These are phyloP conservation scores for Peniophora sp. DNA, from an alignment of 1,284 basidiomycete species.

Conservation along the genomic window DNA sequence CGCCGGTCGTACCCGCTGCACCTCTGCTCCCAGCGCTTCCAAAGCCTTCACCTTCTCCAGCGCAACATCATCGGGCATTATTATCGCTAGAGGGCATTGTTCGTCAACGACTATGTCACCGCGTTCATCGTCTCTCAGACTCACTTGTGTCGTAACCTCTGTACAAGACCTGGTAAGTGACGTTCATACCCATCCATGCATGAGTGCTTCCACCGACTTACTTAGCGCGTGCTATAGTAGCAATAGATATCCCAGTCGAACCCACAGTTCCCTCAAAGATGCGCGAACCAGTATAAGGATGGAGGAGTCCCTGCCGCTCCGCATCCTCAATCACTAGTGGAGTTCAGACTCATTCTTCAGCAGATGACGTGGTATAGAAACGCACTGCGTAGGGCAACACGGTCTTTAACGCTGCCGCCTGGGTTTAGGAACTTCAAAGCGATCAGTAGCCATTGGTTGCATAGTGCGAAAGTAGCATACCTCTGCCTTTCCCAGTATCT, in stretches of 20 bases:
- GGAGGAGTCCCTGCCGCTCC: conserved; percentile 75
- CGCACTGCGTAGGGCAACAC: conserved; percentile 86
- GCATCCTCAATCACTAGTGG: conserved; percentile 87
- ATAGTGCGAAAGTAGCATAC: conserved; percentile 29
- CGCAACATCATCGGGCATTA: conserved; percentile 93
- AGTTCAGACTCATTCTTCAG: neutral
- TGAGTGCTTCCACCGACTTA: conserved; percentile 29
- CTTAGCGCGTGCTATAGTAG: conserved; percentile 87
- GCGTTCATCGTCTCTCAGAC: conserved; percentile 14
- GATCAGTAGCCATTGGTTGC: neutral
- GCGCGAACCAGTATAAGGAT: conserved; percentile 84
- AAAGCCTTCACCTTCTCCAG: conserved; percentile 86
- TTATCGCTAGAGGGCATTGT: conserved; percentile 64
- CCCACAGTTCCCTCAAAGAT: conserved; percentile 99
- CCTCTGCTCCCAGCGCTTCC: conserved; percentile 77
- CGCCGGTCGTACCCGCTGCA: conserved; percentile 80
- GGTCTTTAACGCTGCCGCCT: conserved; percentile 95
- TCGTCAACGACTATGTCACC: neutral
- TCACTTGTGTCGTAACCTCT: conserved; percentile 75
- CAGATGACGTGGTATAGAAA: conserved; percentile 4
- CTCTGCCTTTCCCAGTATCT: conserved; percentile 95
- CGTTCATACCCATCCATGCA: neutral
- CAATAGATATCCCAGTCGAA: conserved; percentile 94
- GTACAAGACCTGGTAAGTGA: neutral
- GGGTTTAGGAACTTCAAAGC: conserved; percentile 85